phyloP scores from a whole-genome alignment of 192 early-diverging fungal genomes.

The Lobulomyces angularis region DNA sequence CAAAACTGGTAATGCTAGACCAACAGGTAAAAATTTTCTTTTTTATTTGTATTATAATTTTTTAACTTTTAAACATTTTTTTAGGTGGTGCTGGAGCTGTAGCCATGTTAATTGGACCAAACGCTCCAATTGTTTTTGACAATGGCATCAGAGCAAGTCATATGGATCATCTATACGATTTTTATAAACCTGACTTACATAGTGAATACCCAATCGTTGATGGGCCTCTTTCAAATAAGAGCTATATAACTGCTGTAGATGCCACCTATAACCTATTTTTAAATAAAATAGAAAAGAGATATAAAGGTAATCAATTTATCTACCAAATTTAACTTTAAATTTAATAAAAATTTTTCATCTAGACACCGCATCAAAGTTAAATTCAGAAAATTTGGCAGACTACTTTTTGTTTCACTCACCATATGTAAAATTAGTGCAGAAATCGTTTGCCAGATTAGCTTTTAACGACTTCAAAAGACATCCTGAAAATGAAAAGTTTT shows the following conservation, averaged over 20 bases:
- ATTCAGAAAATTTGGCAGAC: slow-evolving; percentile 33
- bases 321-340: background rate
- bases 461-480: slow-evolving; percentile 87
- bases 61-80: no score
- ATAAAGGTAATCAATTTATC: background rate
- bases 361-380: background rate
- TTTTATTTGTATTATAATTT: no score
- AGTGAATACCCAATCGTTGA: slow-evolving; percentile 97
- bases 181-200: slow-evolving; percentile 97
- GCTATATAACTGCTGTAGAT: slow-evolving; percentile 87
- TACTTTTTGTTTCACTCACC: slow-evolving; percentile 91
- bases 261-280: slow-evolving; percentile 74
- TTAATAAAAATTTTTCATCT: background rate
- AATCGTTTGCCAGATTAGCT: slow-evolving; percentile 78
- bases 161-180: slow-evolving; percentile 97
- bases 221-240: slow-evolving; percentile 82
- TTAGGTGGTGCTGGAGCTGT: slow-evolving; percentile 85
- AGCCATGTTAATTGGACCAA: slow-evolving; percentile 80
- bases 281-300: slow-evolving; percentile 38
- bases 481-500: slow-evolving; percentile 48
- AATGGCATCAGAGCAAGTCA: slow-evolving; percentile 74
- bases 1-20: slow-evolving; percentile 76
- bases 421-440: slow-evolving; percentile 94
- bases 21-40: no score
- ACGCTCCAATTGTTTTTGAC: slow-evolving; percentile 92